Percentiles rank a stretch among this genome's conserved stretches.
These are phyloP conservation scores for Schizonepeta tenuifolia DNA, from an alignment of 257 asterid genomes.

Conservation along the genomic window DNA sequence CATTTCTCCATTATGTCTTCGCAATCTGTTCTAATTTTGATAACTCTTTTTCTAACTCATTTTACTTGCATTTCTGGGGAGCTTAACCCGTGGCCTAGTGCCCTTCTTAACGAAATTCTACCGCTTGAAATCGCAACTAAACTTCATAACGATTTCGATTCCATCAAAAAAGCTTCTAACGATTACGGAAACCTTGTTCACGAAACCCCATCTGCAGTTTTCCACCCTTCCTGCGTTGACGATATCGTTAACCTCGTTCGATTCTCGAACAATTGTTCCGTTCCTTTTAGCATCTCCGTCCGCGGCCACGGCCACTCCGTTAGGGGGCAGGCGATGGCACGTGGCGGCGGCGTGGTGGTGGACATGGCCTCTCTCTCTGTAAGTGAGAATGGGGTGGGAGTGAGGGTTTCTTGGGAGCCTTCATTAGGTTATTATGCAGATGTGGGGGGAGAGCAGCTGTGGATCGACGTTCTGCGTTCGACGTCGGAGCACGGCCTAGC, in stretches of 20 bases:
- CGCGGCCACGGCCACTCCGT: conserved; percentile 80
- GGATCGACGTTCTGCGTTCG: conserved; percentile 60
- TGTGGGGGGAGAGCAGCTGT: conserved; percentile 69
- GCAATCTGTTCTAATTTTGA: not conserved
- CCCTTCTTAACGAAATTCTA: conserved; percentile 33
- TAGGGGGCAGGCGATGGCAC: conserved; percentile 74
- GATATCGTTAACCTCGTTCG: conserved; percentile 52
- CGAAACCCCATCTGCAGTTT: conserved; percentile 57
- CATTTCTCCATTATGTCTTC: conserved; percentile 11
- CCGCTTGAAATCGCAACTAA: conserved; percentile 26
- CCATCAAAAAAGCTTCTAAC: conserved; percentile 40
- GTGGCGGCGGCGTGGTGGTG: conserved; percentile 62
- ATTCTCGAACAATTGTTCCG: conserved; percentile 44
- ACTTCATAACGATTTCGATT: conserved; percentile 42
- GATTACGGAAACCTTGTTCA: conserved; percentile 71
- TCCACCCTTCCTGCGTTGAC: conserved; percentile 50
- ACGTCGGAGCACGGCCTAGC: conserved; percentile 53
- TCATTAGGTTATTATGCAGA: conserved; percentile 59
- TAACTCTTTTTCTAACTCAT: conserved; percentile 13
- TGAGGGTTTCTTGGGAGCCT: conserved; percentile 53
- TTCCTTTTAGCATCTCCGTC: conserved; percentile 61
- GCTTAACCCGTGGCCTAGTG: not conserved
- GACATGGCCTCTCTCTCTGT: conserved; percentile 51
- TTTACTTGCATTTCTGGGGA: conserved; percentile 27
- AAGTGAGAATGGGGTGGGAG: conserved; percentile 20